These are phyloP conservation scores for Picea abies DNA, from an alignment of 83 land plant species.

Conservation along the genomic window DNA sequence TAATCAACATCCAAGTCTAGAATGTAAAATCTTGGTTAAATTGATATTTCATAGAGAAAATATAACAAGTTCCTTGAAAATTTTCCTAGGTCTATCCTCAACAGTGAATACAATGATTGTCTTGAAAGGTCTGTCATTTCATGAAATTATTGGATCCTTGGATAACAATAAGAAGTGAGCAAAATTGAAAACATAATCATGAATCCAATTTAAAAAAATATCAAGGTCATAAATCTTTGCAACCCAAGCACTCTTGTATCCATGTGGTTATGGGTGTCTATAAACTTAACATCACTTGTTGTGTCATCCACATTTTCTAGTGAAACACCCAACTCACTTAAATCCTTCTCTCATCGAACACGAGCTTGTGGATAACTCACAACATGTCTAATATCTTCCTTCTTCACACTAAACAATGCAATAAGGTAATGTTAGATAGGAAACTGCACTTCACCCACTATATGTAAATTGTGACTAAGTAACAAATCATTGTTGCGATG, in stretches of 20 bases:
- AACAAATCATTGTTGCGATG: constrained; percentile 80
- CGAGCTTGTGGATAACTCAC: constrained; percentile 52
- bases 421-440: constrained; percentile 78
- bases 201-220: constrained; percentile 35
- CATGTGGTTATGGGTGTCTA: constrained; percentile 43
- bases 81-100: too few species aligned
- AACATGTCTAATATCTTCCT: constrained; percentile 51
- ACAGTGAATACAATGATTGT: too few species aligned
- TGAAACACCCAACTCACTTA: constrained; percentile 23
- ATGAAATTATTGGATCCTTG: too few species aligned
- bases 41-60: too few species aligned
- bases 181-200: background rate
- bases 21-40: too few species aligned
- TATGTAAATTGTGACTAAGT: constrained; percentile 73
- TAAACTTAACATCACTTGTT: constrained; percentile 44
- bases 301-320: constrained; percentile 29
- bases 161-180: too few species aligned
- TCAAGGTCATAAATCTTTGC: constrained; percentile 41
- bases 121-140: too few species aligned
- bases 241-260: constrained; percentile 50
- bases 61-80: too few species aligned
- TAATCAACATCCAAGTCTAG: too few species aligned
- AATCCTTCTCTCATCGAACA: constrained; percentile 35
- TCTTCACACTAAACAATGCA: constrained; percentile 59
- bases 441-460: constrained; percentile 76